Base-by-base conservation (phyloP, 78 protist species). In the Dictyostelium purpureum region DNA sequence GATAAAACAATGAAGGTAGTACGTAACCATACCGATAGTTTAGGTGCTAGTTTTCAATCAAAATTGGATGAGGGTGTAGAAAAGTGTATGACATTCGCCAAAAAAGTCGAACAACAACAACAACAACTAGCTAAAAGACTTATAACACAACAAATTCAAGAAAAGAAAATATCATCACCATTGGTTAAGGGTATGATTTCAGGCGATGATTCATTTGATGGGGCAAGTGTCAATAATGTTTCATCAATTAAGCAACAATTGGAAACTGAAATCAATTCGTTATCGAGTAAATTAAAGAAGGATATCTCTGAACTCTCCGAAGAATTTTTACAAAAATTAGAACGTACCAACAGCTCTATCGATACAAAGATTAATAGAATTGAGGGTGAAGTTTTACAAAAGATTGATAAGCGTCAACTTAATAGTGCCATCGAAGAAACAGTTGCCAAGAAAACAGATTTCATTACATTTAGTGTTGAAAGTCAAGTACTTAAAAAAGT, bases 21-120 rank as follows among this genome's bases (percentile, higher is more conserved):
- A 11, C 52, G 77, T 14, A 85, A 85, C 35, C 92, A 85, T 28
- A 73, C 77, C 61, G 82, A 73, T n/a, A 59, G 71, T 26, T 59
- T 85, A 6, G 80, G 74, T 0, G 21, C 31, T 6, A 31, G 14
- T 2, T 16, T 85, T 77, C 92, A 85, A 47, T 6, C 71, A 0
- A 70, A 73, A 54, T 16, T 85, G 45, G 92, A 85, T 24, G 92
- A 85, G 31, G 92, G 92, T 2, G 57, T 85, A 21, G 92, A 85
- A 5, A 85, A 85, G 79, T 85, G 79, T 38, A 85, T 85, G 80
- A 61, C 92, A 0, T 85, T 73, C 45, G 45, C 92, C 4, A 85
- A 85, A 57, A 85, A 85, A 40, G 92, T 85, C 1, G 92, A 85
- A n/a, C 90, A 85, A 42, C 92, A 85, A 47, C 92, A 85, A 43